These are phyloP conservation scores for Dryas drummondii DNA, from an alignment of 306 rosid species.

Conservation along the genomic window DNA sequence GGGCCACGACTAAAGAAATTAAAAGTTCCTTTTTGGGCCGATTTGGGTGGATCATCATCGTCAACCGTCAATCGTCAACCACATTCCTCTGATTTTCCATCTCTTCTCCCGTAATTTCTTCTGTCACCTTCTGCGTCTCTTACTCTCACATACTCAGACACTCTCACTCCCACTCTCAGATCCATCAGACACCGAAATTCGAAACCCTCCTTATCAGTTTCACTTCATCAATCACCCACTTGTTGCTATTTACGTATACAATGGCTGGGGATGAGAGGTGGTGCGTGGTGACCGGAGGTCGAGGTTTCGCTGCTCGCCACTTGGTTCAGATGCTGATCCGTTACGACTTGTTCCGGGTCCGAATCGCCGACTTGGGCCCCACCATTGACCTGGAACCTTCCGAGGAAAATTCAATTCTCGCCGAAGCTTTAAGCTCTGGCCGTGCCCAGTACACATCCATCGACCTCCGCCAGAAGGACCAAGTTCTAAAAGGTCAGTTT, in stretches of 20 bases:
- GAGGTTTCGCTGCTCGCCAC: conserved; percentile 96
- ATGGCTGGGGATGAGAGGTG: conserved; percentile 60
- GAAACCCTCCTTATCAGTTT: not conserved
- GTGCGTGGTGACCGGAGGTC: conserved; percentile 93
- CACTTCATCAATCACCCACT: not conserved
- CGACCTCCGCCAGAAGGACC: conserved; percentile 80
- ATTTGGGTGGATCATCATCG: not conserved
- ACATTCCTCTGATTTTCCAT: conserved; percentile 7
- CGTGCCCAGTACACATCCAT: conserved; percentile 62
- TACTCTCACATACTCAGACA: not conserved
- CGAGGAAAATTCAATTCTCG: conserved; percentile 65
- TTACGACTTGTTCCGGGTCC: conserved; percentile 45
- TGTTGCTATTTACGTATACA: too few species aligned
- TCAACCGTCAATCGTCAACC: not conserved
- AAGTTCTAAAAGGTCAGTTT: conserved; percentile 55
- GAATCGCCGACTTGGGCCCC: conserved; percentile 76
- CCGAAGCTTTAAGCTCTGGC: conserved; percentile 65
- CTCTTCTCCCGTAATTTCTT: not conserved
- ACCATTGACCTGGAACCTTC: conserved; percentile 57
- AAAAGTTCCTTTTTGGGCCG: not conserved
- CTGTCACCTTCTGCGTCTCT: not conserved
- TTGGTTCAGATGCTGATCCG: conserved; percentile 73
- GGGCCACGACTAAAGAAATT: not conserved
- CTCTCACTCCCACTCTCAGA: conserved; percentile 6
- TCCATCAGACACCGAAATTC: not conserved